Evolutionary conservation across 2,329 filamentous ascomycete species (phyloP).

Genomic region (Pestalotiopsis sp.): DNA sequence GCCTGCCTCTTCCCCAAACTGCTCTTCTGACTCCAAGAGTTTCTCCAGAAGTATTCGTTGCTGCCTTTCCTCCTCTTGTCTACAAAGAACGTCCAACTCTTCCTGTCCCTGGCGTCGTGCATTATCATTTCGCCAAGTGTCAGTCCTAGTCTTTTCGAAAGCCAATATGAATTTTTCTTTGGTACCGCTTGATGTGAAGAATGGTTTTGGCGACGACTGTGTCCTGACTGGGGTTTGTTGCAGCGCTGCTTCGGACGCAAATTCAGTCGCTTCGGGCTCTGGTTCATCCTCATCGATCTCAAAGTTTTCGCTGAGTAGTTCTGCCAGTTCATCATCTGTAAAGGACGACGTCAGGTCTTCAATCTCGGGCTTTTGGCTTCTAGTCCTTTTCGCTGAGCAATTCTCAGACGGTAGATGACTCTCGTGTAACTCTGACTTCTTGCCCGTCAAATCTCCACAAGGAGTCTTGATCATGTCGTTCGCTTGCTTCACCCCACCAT

Average conservation of each 20-base stretch:
- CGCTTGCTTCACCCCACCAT: neutral
- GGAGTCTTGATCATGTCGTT: neutral
- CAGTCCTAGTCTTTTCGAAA: conserved; percentile 30
- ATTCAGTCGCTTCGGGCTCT: neutral
- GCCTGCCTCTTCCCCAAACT: neutral
- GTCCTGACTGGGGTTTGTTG: conserved; percentile 12
- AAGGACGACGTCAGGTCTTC: neutral
- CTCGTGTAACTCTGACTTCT: neutral
- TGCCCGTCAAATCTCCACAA: neutral
- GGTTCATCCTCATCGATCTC: neutral
- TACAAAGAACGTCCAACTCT: conserved; percentile 21
- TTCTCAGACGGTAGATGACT: too few relatives aligned
- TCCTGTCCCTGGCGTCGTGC: conserved; percentile 20
- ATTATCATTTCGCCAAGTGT: conserved; percentile 26
- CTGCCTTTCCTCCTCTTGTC: conserved; percentile 20
- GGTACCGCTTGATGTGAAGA: conserved; percentile 32
- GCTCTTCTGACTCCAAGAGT: conserved; percentile 6
- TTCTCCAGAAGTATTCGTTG: conserved; percentile 15
- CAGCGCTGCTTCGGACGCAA: neutral
- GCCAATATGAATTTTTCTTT: conserved; percentile 26
- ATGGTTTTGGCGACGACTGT: conserved; percentile 29
- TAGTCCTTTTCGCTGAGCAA: neutral
- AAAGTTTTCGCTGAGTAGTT: neutral
- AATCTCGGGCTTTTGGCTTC: neutral
- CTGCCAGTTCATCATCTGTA: conserved; percentile 5